Evolutionary conservation across 2,329 filamentous ascomycete species (phyloP).

Genomic region (Xylariaceae sp.): DNA sequence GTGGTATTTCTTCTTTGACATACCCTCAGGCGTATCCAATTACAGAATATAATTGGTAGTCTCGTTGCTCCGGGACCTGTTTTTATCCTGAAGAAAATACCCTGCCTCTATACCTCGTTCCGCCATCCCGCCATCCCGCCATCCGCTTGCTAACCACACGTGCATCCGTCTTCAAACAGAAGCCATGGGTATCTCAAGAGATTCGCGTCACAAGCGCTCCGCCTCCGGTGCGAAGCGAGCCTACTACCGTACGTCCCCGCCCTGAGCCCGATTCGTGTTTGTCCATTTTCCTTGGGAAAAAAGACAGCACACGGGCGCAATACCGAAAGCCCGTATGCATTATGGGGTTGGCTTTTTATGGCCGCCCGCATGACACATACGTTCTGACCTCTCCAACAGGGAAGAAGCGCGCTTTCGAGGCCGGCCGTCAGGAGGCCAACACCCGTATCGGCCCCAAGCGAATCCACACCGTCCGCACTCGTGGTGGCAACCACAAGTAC

Average conservation of each 20-base stretch:
- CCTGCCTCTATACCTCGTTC: not conserved
- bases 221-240: conserved; percentile 97
- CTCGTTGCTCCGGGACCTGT: not conserved
- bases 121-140: not conserved
- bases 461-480: conserved; percentile 93
- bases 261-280: conserved; percentile 16
- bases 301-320: conserved; percentile 3
- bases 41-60: not conserved
- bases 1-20: conserved; percentile 10
- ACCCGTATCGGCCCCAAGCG: conserved; percentile 98
- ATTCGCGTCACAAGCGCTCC: conserved; percentile 99
- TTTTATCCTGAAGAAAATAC: not conserved
- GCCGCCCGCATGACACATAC: conserved; percentile 44
- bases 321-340: conserved; percentile 63
- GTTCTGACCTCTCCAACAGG: conserved; percentile 71
- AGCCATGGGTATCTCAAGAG: conserved; percentile 99
- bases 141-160: conserved; percentile 19
- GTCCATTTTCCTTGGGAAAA: conserved; percentile 19
- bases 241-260: conserved; percentile 70
- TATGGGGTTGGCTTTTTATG: conserved; percentile 25
- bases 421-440: conserved; percentile 98
- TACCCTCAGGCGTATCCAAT: not conserved
- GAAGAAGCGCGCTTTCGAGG: conserved; percentile 99
- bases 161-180: conserved; percentile 53
- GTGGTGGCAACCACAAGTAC: conserved; percentile 99